phyloP scores from a whole-genome alignment of 2,329 filamentous ascomycete genomes.

The Colletotrichum trifolii region DNA sequence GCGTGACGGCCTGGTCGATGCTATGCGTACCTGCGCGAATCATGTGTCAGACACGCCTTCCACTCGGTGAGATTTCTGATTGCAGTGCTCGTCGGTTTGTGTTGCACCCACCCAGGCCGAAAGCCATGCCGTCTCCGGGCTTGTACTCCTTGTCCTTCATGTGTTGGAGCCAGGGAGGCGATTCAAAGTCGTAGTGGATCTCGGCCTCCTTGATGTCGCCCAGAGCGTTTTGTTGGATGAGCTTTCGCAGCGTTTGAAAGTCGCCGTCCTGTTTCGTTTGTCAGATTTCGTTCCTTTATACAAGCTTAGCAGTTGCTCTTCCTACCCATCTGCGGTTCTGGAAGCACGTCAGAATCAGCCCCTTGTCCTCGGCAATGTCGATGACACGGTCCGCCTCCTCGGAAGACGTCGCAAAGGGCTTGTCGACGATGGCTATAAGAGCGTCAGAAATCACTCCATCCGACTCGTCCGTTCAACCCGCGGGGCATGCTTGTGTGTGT shows the following conservation, averaged over 20 bases:
- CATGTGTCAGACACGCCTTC: too few species aligned
- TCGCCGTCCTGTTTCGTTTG: constrained; percentile 61
- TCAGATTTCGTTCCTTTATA: neutral
- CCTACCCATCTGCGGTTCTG: constrained; percentile 49
- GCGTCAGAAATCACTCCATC: neutral
- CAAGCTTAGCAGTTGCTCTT: neutral
- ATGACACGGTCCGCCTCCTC: constrained; percentile 67
- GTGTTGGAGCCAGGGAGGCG: constrained; percentile 49
- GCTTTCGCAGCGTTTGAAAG: constrained; percentile 68
- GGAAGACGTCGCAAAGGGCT: constrained; percentile 71
- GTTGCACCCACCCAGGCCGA: constrained; percentile 49
- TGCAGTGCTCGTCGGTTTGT: neutral
- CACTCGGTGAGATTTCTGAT: neutral
- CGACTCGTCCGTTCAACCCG: too few species aligned
- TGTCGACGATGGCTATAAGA: constrained; percentile 68
- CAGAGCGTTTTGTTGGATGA: constrained; percentile 63
- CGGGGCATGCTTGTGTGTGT: too few species aligned
- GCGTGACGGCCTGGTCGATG: constrained; percentile 68
- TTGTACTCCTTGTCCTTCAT: constrained; percentile 47
- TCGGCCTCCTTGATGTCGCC: constrained; percentile 74
- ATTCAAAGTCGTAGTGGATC: constrained; percentile 71
- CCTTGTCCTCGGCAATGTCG: constrained; percentile 56
- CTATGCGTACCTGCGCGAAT: constrained; percentile 63
- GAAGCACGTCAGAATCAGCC: constrained; percentile 61
- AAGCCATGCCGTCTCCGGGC: constrained; percentile 54